A percentile compares a stretch with the other conserved stretches of the same genome.
These are phyloP conservation scores for Melanogaster broomeanus DNA, from an alignment of 768 basidiomycete species.

Conservation along the genomic window DNA sequence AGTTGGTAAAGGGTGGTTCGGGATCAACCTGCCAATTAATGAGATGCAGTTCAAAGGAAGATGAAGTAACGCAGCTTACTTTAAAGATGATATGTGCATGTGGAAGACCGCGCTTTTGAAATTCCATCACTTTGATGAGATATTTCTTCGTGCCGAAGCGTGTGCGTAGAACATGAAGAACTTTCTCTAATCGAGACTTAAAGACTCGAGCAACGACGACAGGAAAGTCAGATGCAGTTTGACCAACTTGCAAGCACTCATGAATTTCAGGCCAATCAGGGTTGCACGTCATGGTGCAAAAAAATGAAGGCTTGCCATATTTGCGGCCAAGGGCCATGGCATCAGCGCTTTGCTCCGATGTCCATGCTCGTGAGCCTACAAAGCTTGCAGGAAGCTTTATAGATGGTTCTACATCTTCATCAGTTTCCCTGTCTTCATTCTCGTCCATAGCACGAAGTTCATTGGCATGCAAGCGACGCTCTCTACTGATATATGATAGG, in stretches of 20 bases:
- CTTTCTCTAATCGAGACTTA: slow-evolving; percentile 26
- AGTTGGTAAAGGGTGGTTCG: background rate
- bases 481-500: slow-evolving; percentile 34
- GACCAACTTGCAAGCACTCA: slow-evolving; percentile 31
- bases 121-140: slow-evolving; percentile 38
- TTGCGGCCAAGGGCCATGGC: slow-evolving; percentile 34
- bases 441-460: background rate
- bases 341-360: slow-evolving; percentile 40
- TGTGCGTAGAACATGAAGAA: slow-evolving; percentile 28
- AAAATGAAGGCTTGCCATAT: slow-evolving; percentile 34
- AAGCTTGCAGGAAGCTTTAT: slow-evolving; percentile 32
- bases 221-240: slow-evolving; percentile 36
- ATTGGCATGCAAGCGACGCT: slow-evolving; percentile 5
- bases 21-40: background rate
- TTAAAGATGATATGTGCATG: slow-evolving; percentile 44
- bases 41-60: background rate
- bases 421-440: slow-evolving; percentile 22
- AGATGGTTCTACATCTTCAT: slow-evolving; percentile 28
- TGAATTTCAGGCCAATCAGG: slow-evolving; percentile 35
- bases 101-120: slow-evolving; percentile 44
- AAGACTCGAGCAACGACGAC: slow-evolving; percentile 39
- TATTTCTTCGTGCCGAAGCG: slow-evolving; percentile 31
- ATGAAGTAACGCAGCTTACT: background rate
- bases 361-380: slow-evolving; percentile 36
- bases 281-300: slow-evolving; percentile 45